Evolutionary conservation across 495 filamentous ascomycete species (phyloP).

Genomic region (Platismatia glauca): DNA sequence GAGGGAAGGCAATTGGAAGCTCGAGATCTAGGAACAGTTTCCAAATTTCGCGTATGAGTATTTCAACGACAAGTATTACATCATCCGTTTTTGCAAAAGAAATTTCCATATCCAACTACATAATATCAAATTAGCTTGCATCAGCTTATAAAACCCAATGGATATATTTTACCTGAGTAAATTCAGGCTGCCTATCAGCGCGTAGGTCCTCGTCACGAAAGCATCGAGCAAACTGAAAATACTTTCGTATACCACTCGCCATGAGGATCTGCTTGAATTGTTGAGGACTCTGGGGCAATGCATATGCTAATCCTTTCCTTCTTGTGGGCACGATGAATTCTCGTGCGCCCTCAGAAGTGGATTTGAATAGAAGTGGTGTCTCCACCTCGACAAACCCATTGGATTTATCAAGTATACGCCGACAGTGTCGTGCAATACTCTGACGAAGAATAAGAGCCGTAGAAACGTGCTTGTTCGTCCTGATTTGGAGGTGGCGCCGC

Average conservation of each 20-base stretch:
- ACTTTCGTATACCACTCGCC: conserved; percentile 71
- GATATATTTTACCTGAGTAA: conserved; percentile 65
- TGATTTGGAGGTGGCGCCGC: conserved; percentile 75
- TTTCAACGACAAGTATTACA: conserved; percentile 63
- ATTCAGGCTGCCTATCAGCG: conserved; percentile 92
- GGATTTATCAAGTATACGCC: conserved; percentile 40
- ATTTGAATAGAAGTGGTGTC: conserved; percentile 92
- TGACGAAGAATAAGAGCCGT: conserved; percentile 54
- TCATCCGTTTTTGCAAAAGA: conserved; percentile 64
- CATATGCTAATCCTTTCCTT: conserved; percentile 66
- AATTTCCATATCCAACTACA: conserved; percentile 85
- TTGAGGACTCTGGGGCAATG: conserved; percentile 90
- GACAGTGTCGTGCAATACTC: conserved; percentile 41
- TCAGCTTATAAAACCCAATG: neutral
- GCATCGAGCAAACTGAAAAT: conserved; percentile 89
- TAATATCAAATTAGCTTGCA: conserved; percentile 7
- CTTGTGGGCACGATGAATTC: conserved; percentile 94
- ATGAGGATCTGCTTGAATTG: conserved; percentile 99
- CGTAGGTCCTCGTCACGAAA: conserved; percentile 93
- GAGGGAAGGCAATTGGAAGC: conserved; percentile 37
- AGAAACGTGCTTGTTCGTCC: conserved; percentile 54
- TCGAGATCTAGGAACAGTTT: conserved; percentile 33
- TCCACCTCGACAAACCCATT: conserved; percentile 69
- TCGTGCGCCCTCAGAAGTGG: conserved; percentile 88
- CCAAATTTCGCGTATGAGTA: conserved; percentile 54